Percentiles rank a stretch among this genome's conserved stretches.
These are phyloP conservation scores for Haplosporangium gracile DNA, from an alignment of 192 early-diverging fungal genomes.

Conservation along the genomic window DNA sequence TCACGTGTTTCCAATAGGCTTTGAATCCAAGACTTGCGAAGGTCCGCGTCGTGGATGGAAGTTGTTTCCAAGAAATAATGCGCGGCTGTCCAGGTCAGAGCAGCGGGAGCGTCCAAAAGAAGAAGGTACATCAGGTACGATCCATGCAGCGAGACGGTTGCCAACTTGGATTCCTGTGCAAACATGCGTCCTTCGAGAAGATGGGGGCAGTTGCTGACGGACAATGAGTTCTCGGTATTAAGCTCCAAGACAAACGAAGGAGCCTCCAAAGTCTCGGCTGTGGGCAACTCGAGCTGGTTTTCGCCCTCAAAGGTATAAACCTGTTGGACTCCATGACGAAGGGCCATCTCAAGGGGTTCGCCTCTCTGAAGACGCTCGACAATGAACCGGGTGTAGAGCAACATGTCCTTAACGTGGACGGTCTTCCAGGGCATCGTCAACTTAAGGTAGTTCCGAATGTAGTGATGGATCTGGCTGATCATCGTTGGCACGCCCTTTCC, in stretches of 20 bases:
- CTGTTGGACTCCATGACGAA: conserved; percentile 61
- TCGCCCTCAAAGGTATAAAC: conserved; percentile 58
- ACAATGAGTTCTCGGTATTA: conserved; percentile 32
- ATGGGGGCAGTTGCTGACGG: conserved; percentile 59
- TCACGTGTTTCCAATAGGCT: conserved; percentile 35
- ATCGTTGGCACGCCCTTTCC: conserved; percentile 52
- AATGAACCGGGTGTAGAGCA: conserved; percentile 59
- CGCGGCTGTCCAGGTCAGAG: conserved; percentile 37
- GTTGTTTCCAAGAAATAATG: conserved; percentile 68
- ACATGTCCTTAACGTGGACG: conserved; percentile 61
- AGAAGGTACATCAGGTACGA: conserved; percentile 65
- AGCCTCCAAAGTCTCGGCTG: conserved; percentile 5
- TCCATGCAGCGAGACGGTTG: conserved; percentile 65
- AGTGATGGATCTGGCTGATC: conserved; percentile 59
- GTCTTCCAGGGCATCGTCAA: conserved; percentile 36
- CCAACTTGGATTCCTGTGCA: conserved; percentile 68
- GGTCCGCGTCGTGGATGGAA: conserved; percentile 52
- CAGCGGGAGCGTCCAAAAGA: conserved; percentile 33
- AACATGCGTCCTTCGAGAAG: conserved; percentile 65
- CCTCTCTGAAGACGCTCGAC: conserved; percentile 68
- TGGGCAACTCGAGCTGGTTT: conserved; percentile 24
- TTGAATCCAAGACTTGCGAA: conserved; percentile 63
- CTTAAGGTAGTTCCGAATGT: conserved; percentile 49
- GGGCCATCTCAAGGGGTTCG: conserved; percentile 54
- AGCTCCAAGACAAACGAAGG: conserved; percentile 30